Base-by-base conservation (phyloP, 352 stramenopile genomes). In the Halophytophthora polymorphica region DNA sequence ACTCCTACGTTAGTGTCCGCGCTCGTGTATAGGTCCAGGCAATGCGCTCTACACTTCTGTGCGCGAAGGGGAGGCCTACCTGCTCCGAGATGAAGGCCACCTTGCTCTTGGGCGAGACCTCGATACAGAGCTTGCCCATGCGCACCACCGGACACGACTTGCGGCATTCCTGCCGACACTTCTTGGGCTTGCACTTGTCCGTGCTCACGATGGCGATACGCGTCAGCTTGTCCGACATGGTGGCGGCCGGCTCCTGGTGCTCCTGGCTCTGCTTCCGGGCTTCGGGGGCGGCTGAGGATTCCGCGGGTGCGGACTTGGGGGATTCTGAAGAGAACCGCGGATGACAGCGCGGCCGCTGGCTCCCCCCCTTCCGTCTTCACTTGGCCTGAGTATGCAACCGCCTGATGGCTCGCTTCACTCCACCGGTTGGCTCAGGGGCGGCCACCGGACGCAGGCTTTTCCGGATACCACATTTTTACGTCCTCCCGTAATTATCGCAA, bases 101-200 rank as follows among this genome's bases (percentile, higher is more conserved):
- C 77, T 99, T 99, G 73, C 51, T 89, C 64, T 97, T 98, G 36
- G 89, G 89, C 33, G 67, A 83, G 33, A 99, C 97, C 69, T 99
- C 97, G 71, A 99, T 99, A 79, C 97, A 99, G 17, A 98, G 79
- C 78, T 99, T 99, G 61, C 97, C 97, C 71, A 99, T 97, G 58
- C 97, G 96, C 41, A 99, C 97, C 13, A 99, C 96, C 12, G 97
- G 97, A 71, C 97, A 99, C 17, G 86, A 98, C 70, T 98, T 98
- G 70, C 98, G 98, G 80, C 97, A 99, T 86, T 99, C 97, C 73
- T 99, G 95, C 43, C 81, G 81, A 48, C 96, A 99, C 73, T 99
- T 99, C 69, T 99, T 99, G 31, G 97, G 97, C 77, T 99, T 99
- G 92, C 97, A 99, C 83, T 96, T 98, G 75, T 98, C 94, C 36